Conservation (phyloP, 129 eudicot genomes). For the Apium graveolens region DNA sequence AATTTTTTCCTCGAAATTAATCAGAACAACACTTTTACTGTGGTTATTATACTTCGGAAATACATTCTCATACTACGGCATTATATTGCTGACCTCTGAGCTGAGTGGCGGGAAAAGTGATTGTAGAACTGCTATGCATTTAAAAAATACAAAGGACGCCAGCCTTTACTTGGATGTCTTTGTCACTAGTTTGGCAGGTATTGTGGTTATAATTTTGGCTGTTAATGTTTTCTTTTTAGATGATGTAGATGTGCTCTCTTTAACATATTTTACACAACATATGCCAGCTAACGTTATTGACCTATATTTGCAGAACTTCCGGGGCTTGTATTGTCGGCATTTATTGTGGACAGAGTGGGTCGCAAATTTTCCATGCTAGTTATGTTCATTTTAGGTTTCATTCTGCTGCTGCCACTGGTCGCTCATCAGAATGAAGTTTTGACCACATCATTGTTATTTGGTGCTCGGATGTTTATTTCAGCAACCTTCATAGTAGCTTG, state of each 20-base stretch:
- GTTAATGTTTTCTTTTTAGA: background rate
- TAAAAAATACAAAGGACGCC: constrained; percentile 18
- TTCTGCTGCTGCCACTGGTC: constrained; percentile 49
- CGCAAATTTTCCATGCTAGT: constrained; percentile 51
- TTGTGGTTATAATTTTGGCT: background rate
- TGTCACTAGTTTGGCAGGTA: constrained; percentile 68
- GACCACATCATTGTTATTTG: constrained; percentile 42
- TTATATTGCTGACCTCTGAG: constrained; percentile 56
- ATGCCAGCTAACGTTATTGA: background rate
- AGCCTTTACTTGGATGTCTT: constrained; percentile 60
- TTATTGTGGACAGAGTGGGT: constrained; percentile 49
- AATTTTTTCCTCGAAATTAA: constrained; percentile 38
- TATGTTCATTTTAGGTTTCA: constrained; percentile 30
- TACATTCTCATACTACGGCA: constrained; percentile 61
- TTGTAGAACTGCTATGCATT: constrained; percentile 22
- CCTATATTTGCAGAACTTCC: constrained; percentile 44
- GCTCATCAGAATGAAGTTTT: constrained; percentile 28
- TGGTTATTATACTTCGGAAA: constrained; percentile 55
- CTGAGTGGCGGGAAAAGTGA: constrained; percentile 39
- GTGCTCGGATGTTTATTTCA: constrained; percentile 61
- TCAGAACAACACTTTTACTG: constrained; percentile 39
- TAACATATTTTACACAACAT: background rate
- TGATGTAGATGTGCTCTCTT: background rate
- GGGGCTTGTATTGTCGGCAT: constrained; percentile 45
- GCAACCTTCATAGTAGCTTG: constrained; percentile 46